Evolutionary conservation across 2,329 filamentous ascomycete genomes (phyloP).

Genomic region (Epichloe coenophiala): DNA sequence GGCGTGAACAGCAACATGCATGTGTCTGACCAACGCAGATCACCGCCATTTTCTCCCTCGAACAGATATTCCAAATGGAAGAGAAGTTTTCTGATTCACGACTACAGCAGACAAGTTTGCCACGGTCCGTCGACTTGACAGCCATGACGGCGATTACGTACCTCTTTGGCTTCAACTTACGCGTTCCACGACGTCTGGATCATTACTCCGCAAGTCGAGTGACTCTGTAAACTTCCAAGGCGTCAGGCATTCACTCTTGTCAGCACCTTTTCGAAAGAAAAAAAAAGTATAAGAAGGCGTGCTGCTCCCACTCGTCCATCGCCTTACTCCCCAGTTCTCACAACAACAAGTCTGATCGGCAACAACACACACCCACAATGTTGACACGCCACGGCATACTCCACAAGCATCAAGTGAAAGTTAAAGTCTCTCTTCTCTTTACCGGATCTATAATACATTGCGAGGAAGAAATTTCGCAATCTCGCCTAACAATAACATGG

Average conservation of each 20-base stretch:
- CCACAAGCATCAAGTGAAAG: neutral
- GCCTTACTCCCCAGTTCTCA: neutral
- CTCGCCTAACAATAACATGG: no score
- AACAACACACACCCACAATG: neutral
- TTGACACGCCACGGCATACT: neutral
- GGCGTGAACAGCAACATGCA: no score
- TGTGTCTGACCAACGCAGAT: neutral
- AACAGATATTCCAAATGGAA: neutral
- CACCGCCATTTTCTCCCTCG: no score
- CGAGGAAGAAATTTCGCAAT: no score
- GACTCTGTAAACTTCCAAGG: neutral
- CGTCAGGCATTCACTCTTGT: neutral
- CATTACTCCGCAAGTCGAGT: neutral
- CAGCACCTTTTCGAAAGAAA: no score
- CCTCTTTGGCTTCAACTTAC: slow-evolving; percentile 28
- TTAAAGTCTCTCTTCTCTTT: neutral
- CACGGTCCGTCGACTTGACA: slow-evolving; percentile 11
- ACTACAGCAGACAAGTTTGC: neutral
- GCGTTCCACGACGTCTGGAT: slow-evolving; percentile 25
- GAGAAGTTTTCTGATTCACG: slow-evolving; percentile 25
- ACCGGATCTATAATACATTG: no score
- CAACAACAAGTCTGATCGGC: neutral
- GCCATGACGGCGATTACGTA: slow-evolving; percentile 27
- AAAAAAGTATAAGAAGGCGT: neutral
- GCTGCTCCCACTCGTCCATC: neutral